A percentile compares a stretch with the other conserved stretches of the same genome.
These are phyloP conservation scores for Salix dunnii DNA, from an alignment of 345 rosid species.

Conservation along the genomic window DNA sequence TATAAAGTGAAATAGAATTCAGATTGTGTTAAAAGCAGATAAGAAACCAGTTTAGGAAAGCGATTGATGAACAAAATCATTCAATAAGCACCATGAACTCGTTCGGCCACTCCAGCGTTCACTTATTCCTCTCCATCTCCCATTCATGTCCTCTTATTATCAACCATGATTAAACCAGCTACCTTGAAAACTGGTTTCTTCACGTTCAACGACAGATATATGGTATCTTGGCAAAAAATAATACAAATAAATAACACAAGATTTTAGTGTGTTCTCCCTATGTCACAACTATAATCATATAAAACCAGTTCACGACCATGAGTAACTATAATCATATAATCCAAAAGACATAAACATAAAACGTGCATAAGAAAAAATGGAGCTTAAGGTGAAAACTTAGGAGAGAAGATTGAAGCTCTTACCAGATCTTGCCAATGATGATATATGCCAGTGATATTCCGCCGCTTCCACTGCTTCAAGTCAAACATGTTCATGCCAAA, in stretches of 20 bases:
- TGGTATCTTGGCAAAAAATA: neutral
- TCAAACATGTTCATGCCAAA: constrained; percentile 98
- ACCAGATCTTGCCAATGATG: constrained; percentile 97
- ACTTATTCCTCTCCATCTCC: neutral
- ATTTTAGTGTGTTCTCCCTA: neutral
- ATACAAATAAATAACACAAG: neutral
- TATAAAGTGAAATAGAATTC: neutral
- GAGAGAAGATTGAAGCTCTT: constrained; percentile 12
- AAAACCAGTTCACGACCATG: neutral
- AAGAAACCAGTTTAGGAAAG: neutral
- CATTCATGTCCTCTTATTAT: neutral
- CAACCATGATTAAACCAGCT: neutral
- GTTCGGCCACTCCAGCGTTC: neutral
- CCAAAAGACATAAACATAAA: neutral
- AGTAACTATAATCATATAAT: neutral
- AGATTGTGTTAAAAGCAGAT: neutral
- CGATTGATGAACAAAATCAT: neutral
- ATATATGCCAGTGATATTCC: constrained; percentile 85
- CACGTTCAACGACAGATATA: neutral
- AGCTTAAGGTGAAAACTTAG: neutral
- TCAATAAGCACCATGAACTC: neutral
- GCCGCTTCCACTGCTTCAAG: constrained; percentile 85
- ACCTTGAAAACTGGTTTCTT: neutral
- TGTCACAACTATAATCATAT: neutral
- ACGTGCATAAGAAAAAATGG: neutral